Evolutionary conservation across 768 basidiomycete species (phyloP), one percentile per base, ranked within the genome.

Genomic region (Suillus spraguei): DNA sequence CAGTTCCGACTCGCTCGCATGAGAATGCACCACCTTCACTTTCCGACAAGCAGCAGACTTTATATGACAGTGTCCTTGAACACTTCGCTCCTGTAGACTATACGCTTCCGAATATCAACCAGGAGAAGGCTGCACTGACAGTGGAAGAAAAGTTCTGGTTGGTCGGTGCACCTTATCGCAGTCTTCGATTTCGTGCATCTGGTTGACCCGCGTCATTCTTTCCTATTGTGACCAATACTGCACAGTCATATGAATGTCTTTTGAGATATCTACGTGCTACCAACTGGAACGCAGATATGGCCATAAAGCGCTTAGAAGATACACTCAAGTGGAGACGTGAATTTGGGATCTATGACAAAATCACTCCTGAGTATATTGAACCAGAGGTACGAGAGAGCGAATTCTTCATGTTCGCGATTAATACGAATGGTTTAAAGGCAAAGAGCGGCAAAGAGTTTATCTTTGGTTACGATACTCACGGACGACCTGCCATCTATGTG

Each of bases 291-390:
- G 74, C 78, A 10, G 70, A 79, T n/a, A 76, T 71, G 35, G 83
- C 86, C 4, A 88, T 93, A 60, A 78, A 81, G 42, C 82, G 92
- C 17, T 74, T 94, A 2, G 90, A 94, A 70, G 82, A 74, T 24
- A 92, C 93, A 1, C 79, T 92, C 44, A 84, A 81, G 65, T 95
- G 94, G 94, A 79, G 94, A 56, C 82, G 93, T 47, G 91, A 92
- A 61, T 95, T 82, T 71, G 90, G 90, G 16, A 66, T 95, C 22
- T 87, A 92, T 65, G 85, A 89, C 66, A 62, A 76, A 39, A 72
- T 93, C 71, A 86, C 83, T 1, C 73, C 89, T 3, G 81, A 82
- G 0, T 78, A 83, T 64, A 86, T 97, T 65, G 89, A 91, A 67
- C 86, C 87, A 20, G 94, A 96, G 78, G 91, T 89, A 60, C 35